Conservation (phyloP, 2,329 filamentous ascomycete species). For the Pseudocercospora ulei region DNA sequence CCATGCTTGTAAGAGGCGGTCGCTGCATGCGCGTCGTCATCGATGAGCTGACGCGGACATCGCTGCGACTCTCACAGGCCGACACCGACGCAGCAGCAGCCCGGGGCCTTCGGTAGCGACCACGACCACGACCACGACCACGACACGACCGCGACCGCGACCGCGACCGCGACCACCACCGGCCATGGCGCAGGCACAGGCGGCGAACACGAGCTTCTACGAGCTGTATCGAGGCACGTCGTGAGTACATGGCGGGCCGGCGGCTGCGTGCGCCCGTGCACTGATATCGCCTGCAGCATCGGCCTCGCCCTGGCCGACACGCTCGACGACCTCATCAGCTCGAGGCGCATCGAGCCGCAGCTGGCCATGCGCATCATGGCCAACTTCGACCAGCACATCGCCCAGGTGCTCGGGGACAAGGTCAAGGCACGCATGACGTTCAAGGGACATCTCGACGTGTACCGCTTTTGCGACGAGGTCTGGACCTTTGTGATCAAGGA, state of each 20-base stretch:
- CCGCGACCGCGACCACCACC: conserved; percentile 3
- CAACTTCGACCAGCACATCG: conserved; percentile 89
- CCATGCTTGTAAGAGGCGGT: conserved; percentile 10
- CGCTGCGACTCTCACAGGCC: no score
- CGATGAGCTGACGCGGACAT: no score
- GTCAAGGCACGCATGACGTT: conserved; percentile 87
- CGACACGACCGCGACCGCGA: conserved; percentile 1
- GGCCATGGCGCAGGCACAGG: conserved; percentile 23
- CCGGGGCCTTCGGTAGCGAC: conserved; percentile 2
- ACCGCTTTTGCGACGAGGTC: conserved; percentile 98
- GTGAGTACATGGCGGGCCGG: conserved; percentile 58
- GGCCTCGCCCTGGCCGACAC: conserved; percentile 89
- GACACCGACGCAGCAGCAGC: no score
- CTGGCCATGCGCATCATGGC: conserved; percentile 95
- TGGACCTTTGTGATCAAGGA: conserved; percentile 99
- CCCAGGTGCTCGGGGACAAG: conserved; percentile 81
- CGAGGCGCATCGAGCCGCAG: conserved; percentile 91
- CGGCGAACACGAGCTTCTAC: conserved; percentile 52
- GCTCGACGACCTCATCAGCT: conserved; percentile 90
- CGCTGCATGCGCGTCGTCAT: background rate
- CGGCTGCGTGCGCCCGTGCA: no score
- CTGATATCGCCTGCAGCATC: conserved; percentile 54
- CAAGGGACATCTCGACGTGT: conserved; percentile 97
- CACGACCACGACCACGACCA: conserved; percentile 1
- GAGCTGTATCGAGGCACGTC: conserved; percentile 98